Evolutionary conservation across 2,329 filamentous ascomycete genomes (phyloP).

Genomic region (Sporothrix brunneoviolacea): DNA sequence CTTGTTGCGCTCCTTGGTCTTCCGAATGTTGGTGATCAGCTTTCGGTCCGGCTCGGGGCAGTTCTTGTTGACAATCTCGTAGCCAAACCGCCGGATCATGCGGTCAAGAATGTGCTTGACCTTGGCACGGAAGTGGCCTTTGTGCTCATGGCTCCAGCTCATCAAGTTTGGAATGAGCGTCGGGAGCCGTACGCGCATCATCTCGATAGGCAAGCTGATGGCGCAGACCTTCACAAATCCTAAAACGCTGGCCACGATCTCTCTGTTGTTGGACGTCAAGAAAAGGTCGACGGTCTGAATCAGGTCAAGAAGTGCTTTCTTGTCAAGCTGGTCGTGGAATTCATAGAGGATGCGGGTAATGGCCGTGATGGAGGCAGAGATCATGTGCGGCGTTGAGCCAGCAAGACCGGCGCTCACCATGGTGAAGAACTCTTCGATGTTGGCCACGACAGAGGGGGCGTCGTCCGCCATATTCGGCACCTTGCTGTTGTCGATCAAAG

Average conservation of each 20-base stretch:
- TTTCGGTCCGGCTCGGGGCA: constrained; percentile 85
- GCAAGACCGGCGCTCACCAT: constrained; percentile 97
- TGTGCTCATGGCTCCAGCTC: constrained; percentile 96
- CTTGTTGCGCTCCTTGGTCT: constrained; percentile 86
- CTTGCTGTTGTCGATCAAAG: constrained; percentile 75
- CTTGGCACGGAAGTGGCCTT: constrained; percentile 92
- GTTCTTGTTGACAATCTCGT: constrained; percentile 68
- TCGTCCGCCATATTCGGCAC: constrained; percentile 81
- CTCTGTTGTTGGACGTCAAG: constrained; percentile 90
- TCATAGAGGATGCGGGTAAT: constrained; percentile 90
- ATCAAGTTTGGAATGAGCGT: constrained; percentile 83
- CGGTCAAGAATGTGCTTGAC: constrained; percentile 97
- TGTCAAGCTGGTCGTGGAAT: constrained; percentile 65
- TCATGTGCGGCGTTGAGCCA: constrained; percentile 91
- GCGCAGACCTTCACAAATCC: constrained; percentile 96
- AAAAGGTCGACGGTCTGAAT: constrained; percentile 96
- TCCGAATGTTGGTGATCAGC: constrained; percentile 87
- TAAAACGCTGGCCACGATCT: constrained; percentile 89
- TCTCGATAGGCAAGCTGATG: constrained; percentile 70
- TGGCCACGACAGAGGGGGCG: constrained; percentile 69
- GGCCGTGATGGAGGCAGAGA: constrained; percentile 92
- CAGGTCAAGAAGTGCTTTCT: constrained; percentile 69
- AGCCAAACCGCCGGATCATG: constrained; percentile 86
- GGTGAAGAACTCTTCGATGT: constrained; percentile 90
- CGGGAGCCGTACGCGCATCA: constrained; percentile 70